Percentiles rank a stretch among this genome's conserved stretches.
Evolutionary conservation across 305 asterid species (phyloP).

Genomic region (Fraxinus velutina): DNA sequence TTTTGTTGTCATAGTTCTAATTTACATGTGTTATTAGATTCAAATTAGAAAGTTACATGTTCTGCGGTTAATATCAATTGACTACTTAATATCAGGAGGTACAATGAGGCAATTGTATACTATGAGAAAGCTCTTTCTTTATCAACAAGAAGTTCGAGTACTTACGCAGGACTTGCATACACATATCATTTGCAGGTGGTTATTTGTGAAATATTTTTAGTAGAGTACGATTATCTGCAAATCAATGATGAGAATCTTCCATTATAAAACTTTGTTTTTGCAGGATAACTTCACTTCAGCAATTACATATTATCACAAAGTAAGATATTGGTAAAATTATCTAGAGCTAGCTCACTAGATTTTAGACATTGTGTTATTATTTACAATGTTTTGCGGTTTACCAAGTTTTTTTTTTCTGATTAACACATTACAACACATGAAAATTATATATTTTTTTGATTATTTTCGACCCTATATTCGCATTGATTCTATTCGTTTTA

Average conservation of each 20-base stretch:
- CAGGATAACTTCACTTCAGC: slow-evolving; percentile 84
- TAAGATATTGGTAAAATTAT: slow-evolving; percentile 20
- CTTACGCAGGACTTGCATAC: slow-evolving; percentile 93
- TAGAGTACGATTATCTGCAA: background rate
- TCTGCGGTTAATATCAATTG: slow-evolving; percentile 1
- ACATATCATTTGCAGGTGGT: slow-evolving; percentile 90
- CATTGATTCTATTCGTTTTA: background rate
- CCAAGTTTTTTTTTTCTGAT: background rate
- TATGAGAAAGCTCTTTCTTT: slow-evolving; percentile 95
- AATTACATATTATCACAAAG: slow-evolving; percentile 89
- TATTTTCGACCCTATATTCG: background rate
- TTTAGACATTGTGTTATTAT: background rate
- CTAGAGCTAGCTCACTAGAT: background rate
- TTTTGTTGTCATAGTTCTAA: background rate
- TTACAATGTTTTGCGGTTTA: background rate
- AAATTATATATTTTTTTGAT: background rate
- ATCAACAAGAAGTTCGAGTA: slow-evolving; percentile 84
- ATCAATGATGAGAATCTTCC: background rate
- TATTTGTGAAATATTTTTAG: background rate
- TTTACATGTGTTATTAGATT: slow-evolving; percentile 6
- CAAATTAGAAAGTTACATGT: background rate
- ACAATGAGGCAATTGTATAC: slow-evolving; percentile 71
- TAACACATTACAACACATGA: background rate
- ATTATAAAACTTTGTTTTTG: slow-evolving; percentile 16
- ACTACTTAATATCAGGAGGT: slow-evolving; percentile 57